A percentile compares a stretch with the other conserved stretches of the same genome.
Conservation (phyloP, 805 yeast genomes). For the Priceomyces fermenticarens region DNA sequence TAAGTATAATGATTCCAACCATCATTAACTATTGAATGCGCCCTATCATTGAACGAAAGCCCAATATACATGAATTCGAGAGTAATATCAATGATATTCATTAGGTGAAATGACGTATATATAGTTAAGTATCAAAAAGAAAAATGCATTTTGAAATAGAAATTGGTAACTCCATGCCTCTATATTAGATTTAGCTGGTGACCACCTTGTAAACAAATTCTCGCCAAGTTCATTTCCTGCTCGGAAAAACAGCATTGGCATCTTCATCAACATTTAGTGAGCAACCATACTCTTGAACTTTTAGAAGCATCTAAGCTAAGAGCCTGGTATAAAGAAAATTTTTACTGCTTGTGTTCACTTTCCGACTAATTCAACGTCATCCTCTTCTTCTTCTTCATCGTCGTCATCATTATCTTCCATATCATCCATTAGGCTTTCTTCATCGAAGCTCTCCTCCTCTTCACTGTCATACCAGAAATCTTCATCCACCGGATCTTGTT, state of each 20-base stretch:
- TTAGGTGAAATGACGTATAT: slow-evolving; percentile 1
- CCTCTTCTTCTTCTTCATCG: slow-evolving; percentile 61
- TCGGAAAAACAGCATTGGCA: too few species aligned
- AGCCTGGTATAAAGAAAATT: too few species aligned
- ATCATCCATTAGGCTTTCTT: slow-evolving; percentile 47
- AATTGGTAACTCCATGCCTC: not conserved
- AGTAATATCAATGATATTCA: not conserved
- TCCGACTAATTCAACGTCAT: slow-evolving; percentile 21
- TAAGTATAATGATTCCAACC: too few species aligned
- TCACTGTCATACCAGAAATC: slow-evolving; percentile 77
- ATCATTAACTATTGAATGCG: too few species aligned
- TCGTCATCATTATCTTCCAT: slow-evolving; percentile 52
- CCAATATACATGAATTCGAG: too few species aligned
- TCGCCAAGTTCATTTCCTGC: not conserved
- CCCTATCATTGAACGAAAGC: too few species aligned
- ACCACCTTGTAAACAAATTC: not conserved
- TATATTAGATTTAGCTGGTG: not conserved
- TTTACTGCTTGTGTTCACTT: slow-evolving; percentile 2
- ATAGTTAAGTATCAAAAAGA: not conserved
- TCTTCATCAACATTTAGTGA: too few species aligned
- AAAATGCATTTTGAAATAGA: slow-evolving; percentile 1
- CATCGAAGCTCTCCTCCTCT: slow-evolving; percentile 44
- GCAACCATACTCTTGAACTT: too few species aligned
- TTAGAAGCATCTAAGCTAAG: too few species aligned
- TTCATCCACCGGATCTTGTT: slow-evolving; percentile 65